Percentiles rank a stretch among this genome's conserved stretches.
phyloP scores from a whole-genome alignment of 2,329 filamentous ascomycete genomes.

The Alternaria panax region DNA sequence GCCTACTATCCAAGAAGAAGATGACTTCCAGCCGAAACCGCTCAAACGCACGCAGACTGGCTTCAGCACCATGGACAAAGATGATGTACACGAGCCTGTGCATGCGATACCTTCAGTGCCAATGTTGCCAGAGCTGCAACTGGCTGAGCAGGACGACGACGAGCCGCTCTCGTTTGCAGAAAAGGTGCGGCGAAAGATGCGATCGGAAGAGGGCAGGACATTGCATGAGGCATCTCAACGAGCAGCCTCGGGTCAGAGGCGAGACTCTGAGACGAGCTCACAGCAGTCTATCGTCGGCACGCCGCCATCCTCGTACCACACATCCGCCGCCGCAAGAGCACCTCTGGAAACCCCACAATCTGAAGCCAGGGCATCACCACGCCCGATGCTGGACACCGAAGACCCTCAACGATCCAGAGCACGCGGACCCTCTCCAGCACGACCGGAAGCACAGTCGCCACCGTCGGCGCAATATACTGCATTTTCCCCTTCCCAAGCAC shows the following conservation, averaged over 20 bases:
- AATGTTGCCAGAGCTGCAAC: slow-evolving; percentile 38
- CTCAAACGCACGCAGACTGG: slow-evolving; percentile 68
- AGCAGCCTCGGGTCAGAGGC: slow-evolving; percentile 27
- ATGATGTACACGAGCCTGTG: slow-evolving; percentile 53
- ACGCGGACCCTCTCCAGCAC: slow-evolving; percentile 39
- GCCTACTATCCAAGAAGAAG: slow-evolving; percentile 48
- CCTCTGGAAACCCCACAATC: slow-evolving; percentile 28
- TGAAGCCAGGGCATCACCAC: slow-evolving; percentile 23
- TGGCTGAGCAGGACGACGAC: slow-evolving; percentile 27
- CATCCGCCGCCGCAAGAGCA: slow-evolving; percentile 27
- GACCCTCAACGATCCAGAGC: slow-evolving; percentile 43
- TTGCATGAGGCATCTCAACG: slow-evolving; percentile 54
- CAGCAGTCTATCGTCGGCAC: slow-evolving; percentile 32
- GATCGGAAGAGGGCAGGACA: slow-evolving; percentile 60
- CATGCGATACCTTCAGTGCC: slow-evolving; percentile 46
- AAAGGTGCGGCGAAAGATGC: slow-evolving; percentile 59
- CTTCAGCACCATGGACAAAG: slow-evolving; percentile 34
- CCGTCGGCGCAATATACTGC: slow-evolving; percentile 36
- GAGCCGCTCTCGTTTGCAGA: slow-evolving; percentile 56
- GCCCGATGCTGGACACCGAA: slow-evolving; percentile 27
- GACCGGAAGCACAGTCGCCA: slow-evolving; percentile 6
- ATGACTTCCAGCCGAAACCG: slow-evolving; percentile 62
- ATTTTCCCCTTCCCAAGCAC: slow-evolving; percentile 35
- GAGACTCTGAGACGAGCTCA: slow-evolving; percentile 44
- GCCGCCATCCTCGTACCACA: slow-evolving; percentile 32